These are phyloP conservation scores for Populus simonii DNA, from an alignment of 345 rosid genomes.

Conservation along the genomic window DNA sequence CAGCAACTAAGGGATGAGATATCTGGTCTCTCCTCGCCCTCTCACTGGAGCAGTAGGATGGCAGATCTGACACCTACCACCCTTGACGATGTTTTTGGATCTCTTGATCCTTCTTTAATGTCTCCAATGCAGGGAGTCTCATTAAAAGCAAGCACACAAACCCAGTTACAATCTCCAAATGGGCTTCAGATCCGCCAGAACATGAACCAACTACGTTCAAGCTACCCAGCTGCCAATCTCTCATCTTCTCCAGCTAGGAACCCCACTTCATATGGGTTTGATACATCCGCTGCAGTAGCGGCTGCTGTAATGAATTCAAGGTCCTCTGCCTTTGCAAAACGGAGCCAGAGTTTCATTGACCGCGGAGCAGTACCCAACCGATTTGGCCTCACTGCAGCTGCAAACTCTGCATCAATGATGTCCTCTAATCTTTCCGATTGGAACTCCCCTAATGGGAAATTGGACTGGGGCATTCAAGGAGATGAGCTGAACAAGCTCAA, in stretches of 20 bases:
- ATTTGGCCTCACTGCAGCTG: constrained; percentile 43
- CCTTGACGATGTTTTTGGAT: constrained; percentile 63
- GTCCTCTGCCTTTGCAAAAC: constrained; percentile 74
- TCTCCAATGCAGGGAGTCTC: constrained; percentile 54
- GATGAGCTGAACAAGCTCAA: constrained; percentile 81
- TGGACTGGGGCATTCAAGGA: constrained; percentile 89
- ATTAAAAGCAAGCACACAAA: constrained; percentile 34
- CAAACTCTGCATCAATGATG: constrained; percentile 43
- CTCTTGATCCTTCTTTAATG: constrained; percentile 52
- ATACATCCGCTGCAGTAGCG: constrained; percentile 85
- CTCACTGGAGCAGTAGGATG: constrained; percentile 46
- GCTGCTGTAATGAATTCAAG: constrained; percentile 89
- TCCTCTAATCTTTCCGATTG: constrained; percentile 60
- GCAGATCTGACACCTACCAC: constrained; percentile 52
- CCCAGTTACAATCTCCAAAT: constrained; percentile 65
- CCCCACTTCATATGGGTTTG: constrained; percentile 54
- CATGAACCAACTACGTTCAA: constrained; percentile 62
- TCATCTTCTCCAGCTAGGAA: constrained; percentile 61
- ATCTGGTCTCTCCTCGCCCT: constrained; percentile 59
- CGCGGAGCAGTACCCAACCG: constrained; percentile 42
- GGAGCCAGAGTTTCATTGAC: constrained; percentile 91
- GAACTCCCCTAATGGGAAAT: constrained; percentile 76
- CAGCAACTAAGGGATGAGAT: constrained; percentile 57
- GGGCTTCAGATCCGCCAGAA: constrained; percentile 64
- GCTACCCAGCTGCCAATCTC: constrained; percentile 44